phyloP scores from a whole-genome alignment of 257 asterid genomes.

The Nicotiana otophora region DNA sequence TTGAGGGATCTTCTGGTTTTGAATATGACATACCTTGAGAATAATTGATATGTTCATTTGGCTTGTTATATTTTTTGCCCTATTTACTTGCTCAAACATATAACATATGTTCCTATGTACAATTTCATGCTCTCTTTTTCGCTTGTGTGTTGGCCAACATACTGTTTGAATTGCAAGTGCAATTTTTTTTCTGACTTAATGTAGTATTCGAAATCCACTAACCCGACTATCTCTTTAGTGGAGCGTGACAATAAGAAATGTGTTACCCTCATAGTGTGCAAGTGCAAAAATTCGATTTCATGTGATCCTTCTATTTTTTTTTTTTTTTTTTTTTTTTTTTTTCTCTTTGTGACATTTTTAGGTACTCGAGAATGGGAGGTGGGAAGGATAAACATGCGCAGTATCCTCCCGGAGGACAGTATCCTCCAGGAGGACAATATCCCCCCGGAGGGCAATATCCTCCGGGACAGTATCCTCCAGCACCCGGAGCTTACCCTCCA shows the following conservation, averaged over 20 bases:
- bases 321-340: background rate
- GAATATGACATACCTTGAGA: background rate
- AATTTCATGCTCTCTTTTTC: background rate
- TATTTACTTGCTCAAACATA: background rate
- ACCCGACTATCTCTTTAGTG: too few relatives aligned
- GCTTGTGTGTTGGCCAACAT: background rate
- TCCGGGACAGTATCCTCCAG: conserved; percentile 21
- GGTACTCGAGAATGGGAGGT: conserved; percentile 41
- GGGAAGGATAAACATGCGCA: conserved; percentile 31
- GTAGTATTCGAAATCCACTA: too few relatives aligned
- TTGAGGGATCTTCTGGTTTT: background rate
- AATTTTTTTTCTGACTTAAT: too few relatives aligned
- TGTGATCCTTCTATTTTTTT: background rate
- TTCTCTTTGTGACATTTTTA: background rate
- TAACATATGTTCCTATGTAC: background rate
- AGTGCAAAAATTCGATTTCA: background rate
- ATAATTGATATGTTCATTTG: background rate
- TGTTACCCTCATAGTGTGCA: background rate
- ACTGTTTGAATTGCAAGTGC: background rate
- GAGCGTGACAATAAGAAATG: too few relatives aligned
- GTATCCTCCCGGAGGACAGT: background rate
- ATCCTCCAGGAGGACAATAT: conserved; percentile 21
- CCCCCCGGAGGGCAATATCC: conserved; percentile 29
- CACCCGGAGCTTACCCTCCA: background rate
- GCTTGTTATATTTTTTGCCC: background rate